Percentiles rank a stretch among this genome's conserved stretches.
Conservation (phyloP, 208 protist genomes). For the Acanthamoeba sp. region DNA sequence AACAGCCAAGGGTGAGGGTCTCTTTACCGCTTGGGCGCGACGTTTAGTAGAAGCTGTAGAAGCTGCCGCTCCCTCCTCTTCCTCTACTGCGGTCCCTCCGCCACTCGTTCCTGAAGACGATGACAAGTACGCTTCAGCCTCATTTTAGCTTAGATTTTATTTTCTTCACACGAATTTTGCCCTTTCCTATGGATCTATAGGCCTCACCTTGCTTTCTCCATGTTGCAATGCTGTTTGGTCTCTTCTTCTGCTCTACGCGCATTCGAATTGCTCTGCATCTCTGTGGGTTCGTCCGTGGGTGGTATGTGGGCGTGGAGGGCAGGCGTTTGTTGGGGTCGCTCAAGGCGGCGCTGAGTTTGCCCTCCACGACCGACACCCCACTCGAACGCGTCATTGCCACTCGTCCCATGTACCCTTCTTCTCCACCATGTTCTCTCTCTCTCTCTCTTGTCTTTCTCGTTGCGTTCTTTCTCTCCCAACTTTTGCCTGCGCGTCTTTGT, state of each 20-base stretch:
- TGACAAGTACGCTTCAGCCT: neutral
- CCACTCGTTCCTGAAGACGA: neutral
- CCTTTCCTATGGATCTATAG: too few species aligned
- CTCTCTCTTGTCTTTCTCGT: neutral
- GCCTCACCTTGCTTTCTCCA: neutral
- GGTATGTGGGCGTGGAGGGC: neutral
- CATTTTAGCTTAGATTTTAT: neutral
- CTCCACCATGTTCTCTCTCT: neutral
- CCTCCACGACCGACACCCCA: constrained; percentile 14
- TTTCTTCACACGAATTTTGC: neutral
- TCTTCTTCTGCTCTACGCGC: neutral
- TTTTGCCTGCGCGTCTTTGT: neutral
- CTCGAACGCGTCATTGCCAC: constrained; percentile 43
- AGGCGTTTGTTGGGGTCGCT: neutral
- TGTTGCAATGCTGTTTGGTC: neutral
- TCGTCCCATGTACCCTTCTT: neutral
- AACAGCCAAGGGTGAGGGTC: too few species aligned
- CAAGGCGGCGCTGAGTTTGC: neutral
- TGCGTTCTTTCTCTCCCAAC: neutral
- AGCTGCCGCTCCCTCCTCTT: neutral
- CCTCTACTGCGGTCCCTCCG: neutral
- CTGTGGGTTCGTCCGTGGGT: neutral
- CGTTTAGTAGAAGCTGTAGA: neutral
- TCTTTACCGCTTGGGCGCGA: neutral
- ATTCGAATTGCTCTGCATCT: neutral